Conservation (phyloP, 805 yeast species). For the Zygosaccharomyces bailii region DNA sequence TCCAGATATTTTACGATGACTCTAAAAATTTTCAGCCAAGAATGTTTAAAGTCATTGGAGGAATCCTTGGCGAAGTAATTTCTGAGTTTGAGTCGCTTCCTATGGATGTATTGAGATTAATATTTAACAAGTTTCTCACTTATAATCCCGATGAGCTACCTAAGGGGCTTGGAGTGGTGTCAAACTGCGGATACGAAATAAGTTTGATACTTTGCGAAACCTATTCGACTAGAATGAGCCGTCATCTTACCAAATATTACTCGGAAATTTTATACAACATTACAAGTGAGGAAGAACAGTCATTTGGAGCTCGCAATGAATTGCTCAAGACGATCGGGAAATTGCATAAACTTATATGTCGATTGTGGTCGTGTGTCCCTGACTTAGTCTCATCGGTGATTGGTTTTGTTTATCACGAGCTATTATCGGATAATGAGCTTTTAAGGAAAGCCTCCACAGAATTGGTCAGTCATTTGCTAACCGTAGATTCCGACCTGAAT, state of each 20-base stretch:
- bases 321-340: conserved; percentile 46
- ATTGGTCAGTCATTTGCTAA: conserved; percentile 65
- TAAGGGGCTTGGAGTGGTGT: conserved; percentile 28
- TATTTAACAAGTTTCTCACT: conserved; percentile 59
- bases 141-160: conserved; percentile 30
- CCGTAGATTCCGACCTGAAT: conserved; percentile 48
- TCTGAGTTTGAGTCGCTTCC: conserved; percentile 69
- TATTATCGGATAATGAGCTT: conserved; percentile 63
- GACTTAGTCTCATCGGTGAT: conserved; percentile 68
- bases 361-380: conserved; percentile 76
- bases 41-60: conserved; percentile 60
- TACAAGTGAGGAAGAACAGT: conserved; percentile 22
- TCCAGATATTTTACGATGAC: conserved; percentile 57
- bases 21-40: conserved; percentile 47
- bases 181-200: conserved; percentile 60
- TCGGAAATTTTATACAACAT: conserved; percentile 68
- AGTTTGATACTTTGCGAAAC: conserved; percentile 64
- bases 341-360: conserved; percentile 59
- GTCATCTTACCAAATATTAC: conserved; percentile 73
- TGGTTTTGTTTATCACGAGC: conserved; percentile 76
- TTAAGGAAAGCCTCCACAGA: conserved; percentile 67
- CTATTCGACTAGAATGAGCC: conserved; percentile 68
- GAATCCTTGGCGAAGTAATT: conserved; percentile 69
- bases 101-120: conserved; percentile 52
- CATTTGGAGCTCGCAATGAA: conserved; percentile 15